Evolutionary conservation across 176 grass and related monocot species (phyloP).

Genomic region (Ensete ventricosum): DNA sequence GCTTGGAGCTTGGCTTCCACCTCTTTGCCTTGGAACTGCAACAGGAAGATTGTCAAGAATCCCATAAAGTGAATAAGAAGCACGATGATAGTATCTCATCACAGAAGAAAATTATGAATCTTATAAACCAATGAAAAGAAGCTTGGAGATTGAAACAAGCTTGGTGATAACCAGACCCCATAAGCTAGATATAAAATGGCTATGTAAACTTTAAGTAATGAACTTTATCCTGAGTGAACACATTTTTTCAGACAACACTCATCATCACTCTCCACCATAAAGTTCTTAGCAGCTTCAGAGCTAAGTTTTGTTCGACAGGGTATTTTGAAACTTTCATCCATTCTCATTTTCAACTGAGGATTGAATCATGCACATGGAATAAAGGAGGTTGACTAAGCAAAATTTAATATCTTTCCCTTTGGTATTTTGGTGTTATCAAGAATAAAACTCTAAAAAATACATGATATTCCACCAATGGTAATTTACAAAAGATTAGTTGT

Average conservation of each 20-base stretch:
- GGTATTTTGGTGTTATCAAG: too few species aligned
- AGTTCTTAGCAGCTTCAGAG: constrained; percentile 56
- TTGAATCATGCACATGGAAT: neutral
- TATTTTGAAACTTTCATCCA: constrained; percentile 55
- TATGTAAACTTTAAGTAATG: neutral
- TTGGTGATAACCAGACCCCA: neutral
- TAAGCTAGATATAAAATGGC: neutral
- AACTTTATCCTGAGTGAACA: neutral
- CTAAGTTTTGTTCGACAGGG: constrained; percentile 42
- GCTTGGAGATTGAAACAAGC: neutral
- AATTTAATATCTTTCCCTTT: neutral
- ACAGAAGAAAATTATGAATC: neutral
- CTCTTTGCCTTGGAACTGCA: constrained; percentile 66
- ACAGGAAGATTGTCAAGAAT: constrained; percentile 78
- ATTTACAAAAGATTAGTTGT: neutral
- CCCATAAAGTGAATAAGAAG: constrained; percentile 13
- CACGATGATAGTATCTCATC: neutral
- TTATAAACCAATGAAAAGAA: neutral
- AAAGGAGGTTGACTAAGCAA: neutral
- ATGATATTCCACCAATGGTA: neutral
- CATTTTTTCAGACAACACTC: constrained; percentile 49
- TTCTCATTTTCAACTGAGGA: constrained; percentile 62
- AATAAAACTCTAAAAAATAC: neutral
- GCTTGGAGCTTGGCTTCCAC: constrained; percentile 44
- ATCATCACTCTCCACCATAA: constrained; percentile 71